A percentile compares a stretch with the other conserved stretches of the same genome.
Evolutionary conservation across 768 basidiomycete species (phyloP).

Genomic region (Stropharia rugosoannulata): DNA sequence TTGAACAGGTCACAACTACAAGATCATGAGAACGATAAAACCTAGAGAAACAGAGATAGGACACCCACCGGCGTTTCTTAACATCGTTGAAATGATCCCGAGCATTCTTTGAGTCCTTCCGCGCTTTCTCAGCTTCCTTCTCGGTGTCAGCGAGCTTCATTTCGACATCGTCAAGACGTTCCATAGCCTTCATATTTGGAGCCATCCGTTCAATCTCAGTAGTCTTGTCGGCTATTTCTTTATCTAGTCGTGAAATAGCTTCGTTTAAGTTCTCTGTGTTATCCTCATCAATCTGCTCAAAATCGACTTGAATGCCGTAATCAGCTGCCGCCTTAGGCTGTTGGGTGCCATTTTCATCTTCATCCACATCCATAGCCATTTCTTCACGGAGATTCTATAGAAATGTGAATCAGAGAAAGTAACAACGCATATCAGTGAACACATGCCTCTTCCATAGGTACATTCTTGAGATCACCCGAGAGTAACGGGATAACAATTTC

Average conservation of each 20-base stretch:
- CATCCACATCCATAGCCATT: constrained; percentile 91
- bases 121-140: constrained; percentile 87
- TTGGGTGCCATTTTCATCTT: constrained; percentile 81
- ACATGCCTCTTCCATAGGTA: constrained; percentile 92
- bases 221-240: constrained; percentile 64
- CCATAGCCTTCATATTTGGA: constrained; percentile 96
- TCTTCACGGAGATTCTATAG: constrained; percentile 76
- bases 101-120: constrained; percentile 87
- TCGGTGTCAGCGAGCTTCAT: constrained; percentile 85
- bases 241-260: constrained; percentile 70
- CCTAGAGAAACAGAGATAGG: background rate
- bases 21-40: background rate
- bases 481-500: constrained; percentile 82
- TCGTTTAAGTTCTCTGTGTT: constrained; percentile 66
- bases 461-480: constrained; percentile 75
- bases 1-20: constrained; percentile 81
- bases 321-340: constrained; percentile 69
- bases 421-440: background rate
- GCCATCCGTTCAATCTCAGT: constrained; percentile 91
- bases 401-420: background rate
- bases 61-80: constrained; percentile 69
- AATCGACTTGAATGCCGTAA: constrained; percentile 91
- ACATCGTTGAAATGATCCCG: constrained; percentile 90
- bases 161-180: constrained; percentile 84
- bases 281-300: constrained; percentile 73